Evolutionary conservation across 1,284 basidiomycete species (phyloP), one percentile per base, ranked within the genome.

Genomic region (Phlebopus sp.): DNA sequence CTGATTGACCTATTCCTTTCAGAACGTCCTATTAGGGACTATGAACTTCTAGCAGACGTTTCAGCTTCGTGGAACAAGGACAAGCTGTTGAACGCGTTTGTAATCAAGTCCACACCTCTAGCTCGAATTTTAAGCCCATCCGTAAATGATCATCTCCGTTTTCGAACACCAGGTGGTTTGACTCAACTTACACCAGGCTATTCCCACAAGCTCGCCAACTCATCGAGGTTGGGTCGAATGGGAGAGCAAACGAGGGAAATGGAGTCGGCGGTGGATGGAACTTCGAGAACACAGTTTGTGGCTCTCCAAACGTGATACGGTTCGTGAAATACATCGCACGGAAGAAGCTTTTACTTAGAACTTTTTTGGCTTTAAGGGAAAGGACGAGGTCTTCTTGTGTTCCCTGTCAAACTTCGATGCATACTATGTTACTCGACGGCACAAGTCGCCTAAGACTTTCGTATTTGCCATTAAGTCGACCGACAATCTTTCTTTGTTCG

Each of bases 201-300:
- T 92, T 36, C 90, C 90, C 5, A 69, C 78, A 1, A 81, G 76
- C 54, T 82, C 88, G 3, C 91, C 91, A 5, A 77, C 72, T 18
- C 73, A 79, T 60, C 77, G 81, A 37, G 84, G 84, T 5, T 92
- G 84, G 64, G 80, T 95, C 14, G 88, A 94, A 65, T 86, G 84
- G 76, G 90, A 95, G 71, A 76, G 75, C 45, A 94, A 92, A 69
- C 82, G 85, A 50, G 92, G 92, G 34, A 95, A 95, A 68, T 97
- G 93, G 93, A 84, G 75, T 50, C 96, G 94, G 68, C 80, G 91
- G 23, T 94, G 84, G 81, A 73, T 96, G 59, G 82, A 87, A 60
- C 77, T 95, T 23, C 78, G 86, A 36, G 90, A 93, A 59, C 90
- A 93, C 53, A 81, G 82, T 48, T 66, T 96, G 41, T 95, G 84